These are phyloP conservation scores for Keithomyces neogunnii DNA, from an alignment of 2,329 filamentous ascomycete species.

Conservation along the genomic window DNA sequence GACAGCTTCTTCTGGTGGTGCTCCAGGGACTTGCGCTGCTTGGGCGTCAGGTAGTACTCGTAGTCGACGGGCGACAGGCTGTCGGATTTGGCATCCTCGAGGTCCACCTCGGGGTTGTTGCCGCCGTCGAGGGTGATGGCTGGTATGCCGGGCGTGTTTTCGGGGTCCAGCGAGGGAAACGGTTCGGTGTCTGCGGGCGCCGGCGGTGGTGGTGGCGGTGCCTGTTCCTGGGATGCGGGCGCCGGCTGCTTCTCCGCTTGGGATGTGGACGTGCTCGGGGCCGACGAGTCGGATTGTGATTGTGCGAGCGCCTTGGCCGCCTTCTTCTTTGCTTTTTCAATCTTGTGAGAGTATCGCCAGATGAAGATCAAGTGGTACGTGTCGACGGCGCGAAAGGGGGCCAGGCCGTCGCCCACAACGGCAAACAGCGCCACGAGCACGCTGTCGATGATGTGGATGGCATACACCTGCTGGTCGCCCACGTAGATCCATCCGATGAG, in stretches of 20 bases:
- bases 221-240: neutral
- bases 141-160: neutral
- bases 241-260: neutral
- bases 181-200: neutral
- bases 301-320: neutral
- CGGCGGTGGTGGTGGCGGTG: neutral
- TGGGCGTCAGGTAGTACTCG: conserved; percentile 49
- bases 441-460: conserved; percentile 63
- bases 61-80: conserved; percentile 35
- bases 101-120: conserved; percentile 16
- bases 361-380: conserved; percentile 86
- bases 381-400: conserved; percentile 69
- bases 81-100: conserved; percentile 30
- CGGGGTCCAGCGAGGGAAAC: too few relatives aligned
- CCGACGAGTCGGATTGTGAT: conserved; percentile 8
- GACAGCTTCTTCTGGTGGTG: conserved; percentile 75
- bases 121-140: conserved; percentile 16
- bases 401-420: conserved; percentile 61
- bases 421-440: conserved; percentile 63
- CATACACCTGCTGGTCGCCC: conserved; percentile 60
- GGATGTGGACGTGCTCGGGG: conserved; percentile 6
- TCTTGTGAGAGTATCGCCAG: conserved; percentile 49
- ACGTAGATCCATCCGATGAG: conserved; percentile 86
- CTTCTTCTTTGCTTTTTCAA: conserved; percentile 34
- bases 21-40: conserved; percentile 60